These are phyloP conservation scores for Candida bentonensis DNA, from an alignment of 805 yeast genomes.

Conservation along the genomic window DNA sequence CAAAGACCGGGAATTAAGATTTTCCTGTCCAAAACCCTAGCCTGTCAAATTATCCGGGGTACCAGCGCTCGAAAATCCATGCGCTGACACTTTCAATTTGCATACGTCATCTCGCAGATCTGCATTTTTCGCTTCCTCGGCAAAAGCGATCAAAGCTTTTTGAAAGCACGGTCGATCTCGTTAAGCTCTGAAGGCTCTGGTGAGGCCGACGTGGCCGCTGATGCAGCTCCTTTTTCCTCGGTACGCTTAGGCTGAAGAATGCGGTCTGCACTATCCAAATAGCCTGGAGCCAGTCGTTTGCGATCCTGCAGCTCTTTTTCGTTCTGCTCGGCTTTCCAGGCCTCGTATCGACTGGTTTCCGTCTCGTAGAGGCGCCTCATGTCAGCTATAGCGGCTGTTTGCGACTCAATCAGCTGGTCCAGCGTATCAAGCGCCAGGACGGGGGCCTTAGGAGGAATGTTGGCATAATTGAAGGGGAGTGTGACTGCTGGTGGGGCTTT, in stretches of 20 bases:
- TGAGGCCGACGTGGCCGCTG: background rate
- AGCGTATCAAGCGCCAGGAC: conserved; percentile 17
- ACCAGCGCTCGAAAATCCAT: too few relatives aligned
- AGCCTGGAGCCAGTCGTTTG: conserved; percentile 28
- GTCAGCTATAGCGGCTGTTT: conserved; percentile 17
- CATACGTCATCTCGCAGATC: too few relatives aligned
- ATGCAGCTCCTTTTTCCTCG: background rate
- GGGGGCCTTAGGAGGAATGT: conserved; percentile 21
- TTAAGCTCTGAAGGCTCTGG: background rate
- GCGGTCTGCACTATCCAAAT: conserved; percentile 18
- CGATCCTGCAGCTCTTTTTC: conserved; percentile 14
- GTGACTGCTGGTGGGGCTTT: conserved; percentile 43
- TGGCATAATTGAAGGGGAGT: conserved; percentile 33
- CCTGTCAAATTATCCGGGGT: too few relatives aligned
- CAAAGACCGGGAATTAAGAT: too few relatives aligned
- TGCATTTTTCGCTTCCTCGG: too few relatives aligned
- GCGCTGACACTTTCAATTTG: too few relatives aligned
- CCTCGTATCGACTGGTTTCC: conserved; percentile 14
- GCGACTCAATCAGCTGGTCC: conserved; percentile 20
- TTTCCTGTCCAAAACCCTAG: too few relatives aligned
- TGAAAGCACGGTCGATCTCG: background rate
- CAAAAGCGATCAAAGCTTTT: background rate
- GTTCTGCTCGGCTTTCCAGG: conserved; percentile 20
- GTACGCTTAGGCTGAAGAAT: conserved; percentile 14
- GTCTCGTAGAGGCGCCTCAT: conserved; percentile 14